These are phyloP conservation scores for Beauveria sp. DNA, from an alignment of 2,329 filamentous ascomycete species.

Conservation along the genomic window DNA sequence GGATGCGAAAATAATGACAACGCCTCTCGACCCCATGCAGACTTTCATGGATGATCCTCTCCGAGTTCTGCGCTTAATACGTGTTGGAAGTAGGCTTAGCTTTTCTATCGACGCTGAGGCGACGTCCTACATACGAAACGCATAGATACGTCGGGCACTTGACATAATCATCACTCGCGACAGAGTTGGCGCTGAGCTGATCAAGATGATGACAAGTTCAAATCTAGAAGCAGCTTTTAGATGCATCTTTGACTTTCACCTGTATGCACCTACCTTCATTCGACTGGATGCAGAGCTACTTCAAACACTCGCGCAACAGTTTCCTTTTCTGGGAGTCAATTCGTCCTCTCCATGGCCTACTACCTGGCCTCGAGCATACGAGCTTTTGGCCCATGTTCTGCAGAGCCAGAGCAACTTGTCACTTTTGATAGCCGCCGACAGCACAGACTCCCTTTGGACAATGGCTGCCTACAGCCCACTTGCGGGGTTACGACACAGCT, in stretches of 20 bases:
- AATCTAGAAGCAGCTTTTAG: conserved; percentile 10
- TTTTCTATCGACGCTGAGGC: conserved; percentile 10
- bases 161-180: conserved; percentile 15
- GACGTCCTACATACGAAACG: conserved; percentile 2
- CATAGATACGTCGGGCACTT: conserved; percentile 9
- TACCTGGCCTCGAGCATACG: conserved; percentile 10
- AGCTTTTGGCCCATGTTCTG: conserved; percentile 4
- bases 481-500: conserved; percentile 7
- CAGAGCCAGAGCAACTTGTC: not conserved
- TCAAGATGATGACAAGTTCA: conserved; percentile 13
- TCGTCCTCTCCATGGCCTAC: conserved; percentile 7
- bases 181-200: conserved; percentile 12
- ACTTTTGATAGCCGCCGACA: conserved; percentile 11
- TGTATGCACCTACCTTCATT: conserved; percentile 13
- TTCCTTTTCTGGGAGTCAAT: not conserved
- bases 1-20: conserved; percentile 12
- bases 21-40: conserved; percentile 13
- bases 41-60: conserved; percentile 16
- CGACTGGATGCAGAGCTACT: conserved; percentile 10
- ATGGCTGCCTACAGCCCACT: conserved; percentile 15
- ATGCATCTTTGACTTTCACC: conserved; percentile 7
- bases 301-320: not conserved
- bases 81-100: conserved; percentile 12
- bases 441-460: conserved; percentile 11
- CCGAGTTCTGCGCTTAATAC: conserved; percentile 13